Conservation (phyloP, 2,329 filamentous ascomycete genomes). For the Cordyceps cicadae region DNA sequence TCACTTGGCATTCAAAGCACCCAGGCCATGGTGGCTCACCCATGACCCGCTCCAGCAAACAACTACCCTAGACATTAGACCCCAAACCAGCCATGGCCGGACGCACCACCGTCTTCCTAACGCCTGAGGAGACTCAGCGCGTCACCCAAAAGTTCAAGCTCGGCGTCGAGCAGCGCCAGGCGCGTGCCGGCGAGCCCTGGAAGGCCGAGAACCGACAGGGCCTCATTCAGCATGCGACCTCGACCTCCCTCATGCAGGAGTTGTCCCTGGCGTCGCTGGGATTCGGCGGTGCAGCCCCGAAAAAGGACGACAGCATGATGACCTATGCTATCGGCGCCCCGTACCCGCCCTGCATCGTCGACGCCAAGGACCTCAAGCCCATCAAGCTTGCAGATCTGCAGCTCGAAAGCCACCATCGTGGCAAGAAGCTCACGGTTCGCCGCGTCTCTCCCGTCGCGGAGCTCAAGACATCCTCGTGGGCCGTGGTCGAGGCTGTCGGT, state of each 20-base stretch:
- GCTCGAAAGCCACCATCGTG: conserved; percentile 25
- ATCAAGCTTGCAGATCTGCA: conserved; percentile 20
- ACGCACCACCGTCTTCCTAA: conserved; percentile 25
- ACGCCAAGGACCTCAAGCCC: conserved; percentile 16
- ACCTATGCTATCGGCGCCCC: conserved; percentile 21
- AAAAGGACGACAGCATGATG: conserved; percentile 18
- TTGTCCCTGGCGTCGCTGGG: conserved; percentile 17
- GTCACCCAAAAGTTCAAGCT: conserved; percentile 19
- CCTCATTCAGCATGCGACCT: conserved; percentile 20
- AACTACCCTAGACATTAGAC: not conserved
- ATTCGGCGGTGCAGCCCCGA: conserved; percentile 12
- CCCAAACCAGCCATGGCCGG: conserved; percentile 15
- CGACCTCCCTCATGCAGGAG: conserved; percentile 25
- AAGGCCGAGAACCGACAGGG: conserved; percentile 15
- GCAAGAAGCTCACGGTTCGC: conserved; percentile 18
- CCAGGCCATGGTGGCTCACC: not conserved
- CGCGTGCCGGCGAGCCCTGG: conserved; percentile 16
- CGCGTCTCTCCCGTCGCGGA: conserved; percentile 21
- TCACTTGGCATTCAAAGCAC: not conserved
- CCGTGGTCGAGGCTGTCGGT: conserved; percentile 24
- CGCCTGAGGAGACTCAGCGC: conserved; percentile 22
- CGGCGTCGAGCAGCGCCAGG: conserved; percentile 17
- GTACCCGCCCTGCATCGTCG: conserved; percentile 20
- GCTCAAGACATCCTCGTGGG: conserved; percentile 21
- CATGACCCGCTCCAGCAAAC: not conserved